Evolutionary conservation across 805 yeast species (phyloP).

Genomic region (Cyberlindnera galapagoensis): DNA sequence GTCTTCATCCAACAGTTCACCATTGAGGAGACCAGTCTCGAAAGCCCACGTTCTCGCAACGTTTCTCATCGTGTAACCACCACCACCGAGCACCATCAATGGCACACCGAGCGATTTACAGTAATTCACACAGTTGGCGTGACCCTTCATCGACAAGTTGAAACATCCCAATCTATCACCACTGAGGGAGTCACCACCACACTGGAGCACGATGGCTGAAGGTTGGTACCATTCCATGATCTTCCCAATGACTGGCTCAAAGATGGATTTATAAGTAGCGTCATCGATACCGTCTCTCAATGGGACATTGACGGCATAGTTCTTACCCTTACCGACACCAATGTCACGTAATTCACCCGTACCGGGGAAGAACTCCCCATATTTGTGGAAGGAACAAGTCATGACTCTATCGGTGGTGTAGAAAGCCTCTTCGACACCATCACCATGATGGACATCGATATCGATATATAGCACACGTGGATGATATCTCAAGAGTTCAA

Average conservation of each 20-base stretch:
- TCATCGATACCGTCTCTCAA: conserved; percentile 93
- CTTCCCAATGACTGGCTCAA: conserved; percentile 81
- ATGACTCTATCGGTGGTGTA: conserved; percentile 87
- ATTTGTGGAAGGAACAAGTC: conserved; percentile 88
- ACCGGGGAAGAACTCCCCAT: conserved; percentile 91
- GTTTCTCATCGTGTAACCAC: conserved; percentile 96
- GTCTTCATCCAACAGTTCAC: conserved; percentile 67
- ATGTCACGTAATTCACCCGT: conserved; percentile 82
- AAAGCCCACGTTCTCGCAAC: conserved; percentile 94
- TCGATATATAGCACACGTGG: conserved; percentile 85
- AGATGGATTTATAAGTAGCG: conserved; percentile 63
- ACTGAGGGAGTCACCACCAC: conserved; percentile 96
- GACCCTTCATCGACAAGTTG: conserved; percentile 88
- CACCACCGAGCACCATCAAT: conserved; percentile 92
- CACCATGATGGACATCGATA: conserved; percentile 91
- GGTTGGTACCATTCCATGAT: conserved; percentile 88
- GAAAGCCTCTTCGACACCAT: conserved; percentile 92
- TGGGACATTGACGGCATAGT: conserved; percentile 82
- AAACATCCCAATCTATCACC: conserved; percentile 96
- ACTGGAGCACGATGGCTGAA: conserved; percentile 91
- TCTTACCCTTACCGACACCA: conserved; percentile 80
- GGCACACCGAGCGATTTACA: conserved; percentile 85
- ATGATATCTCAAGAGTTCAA: conserved; percentile 72
- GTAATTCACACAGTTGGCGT: conserved; percentile 91
- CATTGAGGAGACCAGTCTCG: conserved; percentile 84